phyloP scores from a whole-genome alignment of 2,329 filamentous ascomycete genomes.

The Sordariomycetes sp. region DNA sequence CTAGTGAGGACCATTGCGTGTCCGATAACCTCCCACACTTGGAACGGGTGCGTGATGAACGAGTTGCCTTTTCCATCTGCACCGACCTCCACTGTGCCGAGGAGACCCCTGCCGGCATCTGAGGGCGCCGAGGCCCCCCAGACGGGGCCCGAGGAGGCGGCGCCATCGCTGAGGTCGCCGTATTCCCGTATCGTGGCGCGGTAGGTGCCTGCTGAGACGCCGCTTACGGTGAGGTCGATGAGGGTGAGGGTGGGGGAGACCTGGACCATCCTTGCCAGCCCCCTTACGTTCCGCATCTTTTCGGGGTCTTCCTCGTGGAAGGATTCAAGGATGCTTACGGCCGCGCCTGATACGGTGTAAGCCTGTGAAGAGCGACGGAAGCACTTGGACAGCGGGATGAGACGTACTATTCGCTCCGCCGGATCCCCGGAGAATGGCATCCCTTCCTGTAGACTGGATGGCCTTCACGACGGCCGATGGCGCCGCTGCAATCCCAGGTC shows the following conservation, averaged over 20 bases:
- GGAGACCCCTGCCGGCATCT: slow-evolving; percentile 33
- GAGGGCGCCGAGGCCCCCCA: slow-evolving; percentile 51
- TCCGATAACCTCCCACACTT: slow-evolving; percentile 95
- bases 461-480: slow-evolving; percentile 83
- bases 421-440: slow-evolving; percentile 87
- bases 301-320: slow-evolving; percentile 45
- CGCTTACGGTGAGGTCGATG: slow-evolving; percentile 78
- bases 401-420: slow-evolving; percentile 72
- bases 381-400: background rate
- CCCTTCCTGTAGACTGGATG: slow-evolving; percentile 80
- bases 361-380: background rate
- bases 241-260: slow-evolving; percentile 69
- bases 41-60: slow-evolving; percentile 72
- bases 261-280: slow-evolving; percentile 88
- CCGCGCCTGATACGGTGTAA: slow-evolving; percentile 44
- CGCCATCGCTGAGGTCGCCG: slow-evolving; percentile 78
- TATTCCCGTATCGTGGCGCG: slow-evolving; percentile 74
- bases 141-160: slow-evolving; percentile 70
- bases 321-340: slow-evolving; percentile 93
- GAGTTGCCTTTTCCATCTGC: slow-evolving; percentile 65
- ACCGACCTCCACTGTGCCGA: slow-evolving; percentile 69
- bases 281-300: slow-evolving; percentile 55
- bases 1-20: slow-evolving; percentile 78
- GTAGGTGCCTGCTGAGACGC: slow-evolving; percentile 72
- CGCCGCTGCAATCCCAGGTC: slow-evolving; percentile 40